A percentile compares a stretch with the other conserved stretches of the same genome.
These are phyloP conservation scores for Stagonosporopsis vannaccii DNA, from an alignment of 2,329 filamentous ascomycete species.

Conservation along the genomic window DNA sequence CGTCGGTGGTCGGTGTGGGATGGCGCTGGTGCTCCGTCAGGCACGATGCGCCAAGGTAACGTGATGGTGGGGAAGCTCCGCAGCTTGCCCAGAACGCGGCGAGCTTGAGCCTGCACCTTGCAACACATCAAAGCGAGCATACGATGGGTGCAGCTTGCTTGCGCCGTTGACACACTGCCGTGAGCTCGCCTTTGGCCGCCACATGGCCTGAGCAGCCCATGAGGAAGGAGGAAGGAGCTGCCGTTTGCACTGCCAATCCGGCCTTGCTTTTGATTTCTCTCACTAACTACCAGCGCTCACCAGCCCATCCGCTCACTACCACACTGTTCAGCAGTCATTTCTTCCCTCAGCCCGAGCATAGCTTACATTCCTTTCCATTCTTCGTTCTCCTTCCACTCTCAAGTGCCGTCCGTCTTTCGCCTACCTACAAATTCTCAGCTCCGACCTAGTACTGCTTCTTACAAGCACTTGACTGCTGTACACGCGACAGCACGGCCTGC, in stretches of 20 bases:
- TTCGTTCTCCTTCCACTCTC: constrained; percentile 8
- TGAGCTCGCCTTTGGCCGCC: constrained; percentile 1
- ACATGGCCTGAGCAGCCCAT: constrained; percentile 16
- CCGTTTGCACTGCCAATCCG: constrained; percentile 26
- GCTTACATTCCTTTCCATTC: constrained; percentile 37
- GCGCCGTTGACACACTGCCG: constrained; percentile 11
- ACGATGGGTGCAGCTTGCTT: background rate
- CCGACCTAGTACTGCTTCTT: constrained; percentile 9
- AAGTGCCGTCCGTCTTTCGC: constrained; percentile 13
- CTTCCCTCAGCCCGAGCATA: constrained; percentile 15
- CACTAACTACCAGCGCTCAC: constrained; percentile 31
- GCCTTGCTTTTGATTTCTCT: constrained; percentile 25
- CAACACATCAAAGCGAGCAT: background rate
- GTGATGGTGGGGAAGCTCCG: constrained; percentile 25
- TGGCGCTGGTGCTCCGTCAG: constrained; percentile 28
- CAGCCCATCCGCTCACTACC: constrained; percentile 20
- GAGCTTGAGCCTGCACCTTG: background rate
- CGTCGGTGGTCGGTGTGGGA: constrained; percentile 37
- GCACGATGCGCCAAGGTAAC: constrained; percentile 25
- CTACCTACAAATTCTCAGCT: constrained; percentile 9
- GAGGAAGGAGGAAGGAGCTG: constrained; percentile 43
- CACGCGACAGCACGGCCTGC: background rate
- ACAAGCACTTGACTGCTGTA: constrained; percentile 18
- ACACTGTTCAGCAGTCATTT: constrained; percentile 20
- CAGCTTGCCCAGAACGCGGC: background rate